A percentile compares a stretch with the other conserved stretches of the same genome.
These are phyloP conservation scores for Serendipita sp. DNA, from an alignment of 768 basidiomycete genomes.

Conservation along the genomic window DNA sequence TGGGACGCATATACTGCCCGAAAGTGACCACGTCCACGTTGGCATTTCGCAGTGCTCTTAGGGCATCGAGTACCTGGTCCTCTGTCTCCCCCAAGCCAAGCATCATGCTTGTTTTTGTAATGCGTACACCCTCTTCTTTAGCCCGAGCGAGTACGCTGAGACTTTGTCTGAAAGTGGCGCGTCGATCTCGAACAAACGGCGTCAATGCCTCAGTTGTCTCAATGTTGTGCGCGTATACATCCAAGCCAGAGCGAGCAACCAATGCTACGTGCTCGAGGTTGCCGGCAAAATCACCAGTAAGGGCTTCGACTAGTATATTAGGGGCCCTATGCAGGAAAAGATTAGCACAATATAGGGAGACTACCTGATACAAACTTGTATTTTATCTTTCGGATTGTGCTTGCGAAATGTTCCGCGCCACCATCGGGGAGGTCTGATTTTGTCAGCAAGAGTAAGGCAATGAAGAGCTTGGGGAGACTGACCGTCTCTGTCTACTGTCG, in stretches of 20 bases:
- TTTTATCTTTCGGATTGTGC: conserved; percentile 90
- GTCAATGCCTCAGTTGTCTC: conserved; percentile 93
- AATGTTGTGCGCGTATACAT: conserved; percentile 96
- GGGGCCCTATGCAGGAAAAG: conserved; percentile 48
- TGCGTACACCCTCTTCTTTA: conserved; percentile 64
- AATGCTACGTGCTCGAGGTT: conserved; percentile 53
- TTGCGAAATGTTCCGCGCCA: conserved; percentile 86
- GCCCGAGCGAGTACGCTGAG: conserved; percentile 67
- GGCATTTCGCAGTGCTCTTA: conserved; percentile 72
- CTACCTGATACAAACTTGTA: conserved; percentile 49
- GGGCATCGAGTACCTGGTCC: conserved; percentile 64
- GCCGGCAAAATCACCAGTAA: conserved; percentile 90
- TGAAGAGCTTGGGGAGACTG: conserved; percentile 16
- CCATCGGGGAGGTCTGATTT: conserved; percentile 74
- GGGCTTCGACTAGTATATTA: conserved; percentile 86
- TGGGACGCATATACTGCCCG: conserved; percentile 99
- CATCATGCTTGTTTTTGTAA: conserved; percentile 99
- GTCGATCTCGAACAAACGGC: conserved; percentile 86
- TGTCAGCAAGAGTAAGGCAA: background rate
- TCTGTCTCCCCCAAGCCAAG: conserved; percentile 86
- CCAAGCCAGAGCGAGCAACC: conserved; percentile 85
- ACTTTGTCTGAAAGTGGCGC: conserved; percentile 81
- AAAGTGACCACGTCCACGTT: conserved; percentile 97
- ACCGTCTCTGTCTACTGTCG: conserved; percentile 96
- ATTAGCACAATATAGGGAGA: background rate